Base-by-base conservation (phyloP, 129 eudicot species). In the Ambrosia artemisiifolia region DNA sequence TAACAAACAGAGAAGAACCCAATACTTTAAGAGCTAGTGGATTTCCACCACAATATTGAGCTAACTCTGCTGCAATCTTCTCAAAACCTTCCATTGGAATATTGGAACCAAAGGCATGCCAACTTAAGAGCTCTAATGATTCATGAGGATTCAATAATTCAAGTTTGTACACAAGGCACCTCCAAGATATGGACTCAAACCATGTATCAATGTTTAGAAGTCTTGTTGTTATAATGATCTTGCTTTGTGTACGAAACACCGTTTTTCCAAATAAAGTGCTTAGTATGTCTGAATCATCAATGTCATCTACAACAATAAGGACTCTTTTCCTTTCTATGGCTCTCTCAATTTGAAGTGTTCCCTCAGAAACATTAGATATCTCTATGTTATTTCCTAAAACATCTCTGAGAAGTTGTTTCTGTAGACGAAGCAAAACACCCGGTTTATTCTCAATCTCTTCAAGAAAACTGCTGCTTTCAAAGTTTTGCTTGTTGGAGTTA, bases 11-110 rank as follows among this genome's bases (percentile, higher is more conserved):
- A n/a, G n/a, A 24, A 24, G 28, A 24, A 24, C 28, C 81, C 70
- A 77, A 32, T 54, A 76, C 67, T n/a, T 57, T 40, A 18, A 54
- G 61, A 54, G 61, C 61, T 54, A 54, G 33, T 3, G 61, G 61
- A 19, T 54, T 54, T 17, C 81, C 81, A 14, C 38, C 70, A 69
- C 81, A 77, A 13, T 33, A 61, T 11, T 47, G 1, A n/a, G 63
- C 48, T 19, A 70, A 44, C 60, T n/a, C 51, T 12, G 2, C 16
- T 6, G 66, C 54, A 0, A 30, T 56, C 24, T 78, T 59, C 28
- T 9, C 6, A 7, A 53, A 53, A 16, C 60, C 60, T 53, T 16
- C 2, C 10, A 18, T 17, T 5, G 61, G 61, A 54, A 14, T 16
- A 3, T 19, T 69, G 16, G 63, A 17, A 10, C 75, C 71, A 36